phyloP scores from a whole-genome alignment of 2,329 filamentous ascomycete genomes.

The Fusarium staphyleae region DNA sequence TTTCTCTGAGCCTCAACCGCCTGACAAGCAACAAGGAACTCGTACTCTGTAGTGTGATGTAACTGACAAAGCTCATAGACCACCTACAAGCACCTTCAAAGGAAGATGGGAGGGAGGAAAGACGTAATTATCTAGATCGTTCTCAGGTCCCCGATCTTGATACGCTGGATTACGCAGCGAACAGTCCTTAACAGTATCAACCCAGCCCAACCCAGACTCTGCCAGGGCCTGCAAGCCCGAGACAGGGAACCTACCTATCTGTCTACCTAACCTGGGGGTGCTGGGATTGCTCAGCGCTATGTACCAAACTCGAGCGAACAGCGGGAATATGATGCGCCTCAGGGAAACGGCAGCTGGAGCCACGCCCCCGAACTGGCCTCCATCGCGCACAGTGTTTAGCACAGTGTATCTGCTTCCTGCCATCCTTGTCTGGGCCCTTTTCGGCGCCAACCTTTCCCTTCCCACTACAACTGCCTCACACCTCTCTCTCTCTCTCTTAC shows the following conservation, averaged over 20 bases:
- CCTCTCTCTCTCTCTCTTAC: constrained; percentile 37
- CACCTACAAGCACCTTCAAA: background rate
- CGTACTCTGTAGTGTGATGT: constrained; percentile 14
- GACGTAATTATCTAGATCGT: too few species aligned
- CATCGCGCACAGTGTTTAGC: constrained; percentile 12
- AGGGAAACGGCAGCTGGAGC: constrained; percentile 33
- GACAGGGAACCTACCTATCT: background rate
- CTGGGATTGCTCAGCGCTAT: background rate
- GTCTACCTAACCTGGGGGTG: background rate
- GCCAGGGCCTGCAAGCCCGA: background rate
- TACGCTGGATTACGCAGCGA: constrained; percentile 1
- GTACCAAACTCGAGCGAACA: constrained; percentile 22
- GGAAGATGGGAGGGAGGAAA: too few species aligned
- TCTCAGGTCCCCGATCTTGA: background rate
- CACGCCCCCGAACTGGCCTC: constrained; percentile 25
- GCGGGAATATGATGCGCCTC: constrained; percentile 28
- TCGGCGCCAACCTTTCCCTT: constrained; percentile 35
- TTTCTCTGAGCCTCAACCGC: constrained; percentile 34
- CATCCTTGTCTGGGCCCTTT: constrained; percentile 32
- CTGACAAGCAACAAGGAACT: constrained; percentile 10
- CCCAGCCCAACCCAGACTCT: background rate
- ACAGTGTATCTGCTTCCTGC: constrained; percentile 14
- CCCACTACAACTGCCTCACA: constrained; percentile 31
- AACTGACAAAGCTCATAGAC: constrained; percentile 19
- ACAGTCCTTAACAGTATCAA: background rate